phyloP scores from a whole-genome alignment of 495 filamentous ascomycete genomes.

The Neurospora terricola region DNA sequence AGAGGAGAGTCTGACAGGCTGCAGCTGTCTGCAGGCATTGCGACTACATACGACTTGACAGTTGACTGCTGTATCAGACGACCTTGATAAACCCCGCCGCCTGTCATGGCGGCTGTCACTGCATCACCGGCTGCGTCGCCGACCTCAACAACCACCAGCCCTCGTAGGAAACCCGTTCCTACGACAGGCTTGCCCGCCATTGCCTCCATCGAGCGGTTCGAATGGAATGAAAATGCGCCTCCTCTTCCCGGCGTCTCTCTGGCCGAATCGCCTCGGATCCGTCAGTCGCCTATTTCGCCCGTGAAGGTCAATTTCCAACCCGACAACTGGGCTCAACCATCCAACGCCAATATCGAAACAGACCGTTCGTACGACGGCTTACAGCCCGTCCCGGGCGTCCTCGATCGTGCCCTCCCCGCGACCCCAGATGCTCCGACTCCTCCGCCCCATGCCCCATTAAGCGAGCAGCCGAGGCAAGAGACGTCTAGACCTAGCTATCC shows the following conservation, averaged over 20 bases:
- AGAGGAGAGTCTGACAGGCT: background rate
- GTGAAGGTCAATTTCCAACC: constrained; percentile 32
- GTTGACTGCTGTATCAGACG: background rate
- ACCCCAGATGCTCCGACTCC: constrained; percentile 28
- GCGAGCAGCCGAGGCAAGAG: constrained; percentile 11
- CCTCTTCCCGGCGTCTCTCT: constrained; percentile 18
- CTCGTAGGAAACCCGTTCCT: constrained; percentile 34
- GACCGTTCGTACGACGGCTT: constrained; percentile 5
- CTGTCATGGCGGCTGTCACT: constrained; percentile 37
- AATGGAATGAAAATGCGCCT: constrained; percentile 24
- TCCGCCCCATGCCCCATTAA: constrained; percentile 26
- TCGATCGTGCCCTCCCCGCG: constrained; percentile 25
- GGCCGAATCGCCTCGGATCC: constrained; percentile 25
- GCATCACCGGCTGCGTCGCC: constrained; percentile 23
- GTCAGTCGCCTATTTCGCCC: constrained; percentile 31
- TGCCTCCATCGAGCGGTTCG: constrained; percentile 18
- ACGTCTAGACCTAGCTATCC: background rate
- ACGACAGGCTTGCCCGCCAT: constrained; percentile 14
- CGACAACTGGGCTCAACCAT: constrained; percentile 31
- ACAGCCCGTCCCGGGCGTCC: background rate
- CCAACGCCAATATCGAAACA: constrained; percentile 32
- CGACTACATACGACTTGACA: background rate
- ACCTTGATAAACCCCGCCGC: constrained; percentile 1
- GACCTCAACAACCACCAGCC: constrained; percentile 25
- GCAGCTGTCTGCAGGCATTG: background rate